phyloP scores from a whole-genome alignment of 345 rosid species.

The Melaleuca alternifolia region DNA sequence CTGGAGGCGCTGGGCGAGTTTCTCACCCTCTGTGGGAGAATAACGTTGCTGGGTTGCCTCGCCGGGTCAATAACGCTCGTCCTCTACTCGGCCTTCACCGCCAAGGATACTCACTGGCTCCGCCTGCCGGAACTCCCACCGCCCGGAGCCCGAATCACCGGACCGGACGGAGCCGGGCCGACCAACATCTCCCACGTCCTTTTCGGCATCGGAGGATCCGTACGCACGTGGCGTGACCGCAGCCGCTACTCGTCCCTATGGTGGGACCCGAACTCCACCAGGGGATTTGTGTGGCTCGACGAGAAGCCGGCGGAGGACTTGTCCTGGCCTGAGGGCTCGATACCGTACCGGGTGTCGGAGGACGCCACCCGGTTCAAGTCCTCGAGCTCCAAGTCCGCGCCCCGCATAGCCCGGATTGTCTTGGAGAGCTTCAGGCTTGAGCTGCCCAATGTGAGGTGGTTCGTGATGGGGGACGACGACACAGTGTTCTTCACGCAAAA shows the following conservation, averaged over 20 bases:
- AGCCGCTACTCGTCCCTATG: conserved; percentile 42
- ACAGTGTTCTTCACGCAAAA: conserved; percentile 61
- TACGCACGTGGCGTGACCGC: conserved; percentile 52
- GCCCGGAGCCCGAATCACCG: background rate
- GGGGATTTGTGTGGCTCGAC: conserved; percentile 72
- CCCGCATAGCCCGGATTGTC: conserved; percentile 65
- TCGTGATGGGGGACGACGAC: conserved; percentile 94
- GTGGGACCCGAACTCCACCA: conserved; percentile 48
- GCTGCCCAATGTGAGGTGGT: conserved; percentile 60
- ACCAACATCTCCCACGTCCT: conserved; percentile 64
- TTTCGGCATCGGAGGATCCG: conserved; percentile 58
- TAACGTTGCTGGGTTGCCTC: conserved; percentile 35
- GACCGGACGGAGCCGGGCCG: background rate
- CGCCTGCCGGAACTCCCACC: conserved; percentile 8
- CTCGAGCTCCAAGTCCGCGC: conserved; percentile 57
- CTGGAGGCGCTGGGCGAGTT: conserved; percentile 29
- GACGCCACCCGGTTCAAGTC: conserved; percentile 50
- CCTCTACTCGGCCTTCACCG: conserved; percentile 34
- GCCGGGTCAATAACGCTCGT: conserved; percentile 37
- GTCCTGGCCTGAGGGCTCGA: background rate
- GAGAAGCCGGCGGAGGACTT: background rate
- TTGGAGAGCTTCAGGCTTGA: conserved; percentile 42
- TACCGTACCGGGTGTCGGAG: conserved; percentile 38
- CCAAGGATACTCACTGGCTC: conserved; percentile 7
- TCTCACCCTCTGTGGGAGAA: conserved; percentile 23